phyloP scores from a whole-genome alignment of 2,329 filamentous ascomycete species.

The Penicillium sp. region DNA sequence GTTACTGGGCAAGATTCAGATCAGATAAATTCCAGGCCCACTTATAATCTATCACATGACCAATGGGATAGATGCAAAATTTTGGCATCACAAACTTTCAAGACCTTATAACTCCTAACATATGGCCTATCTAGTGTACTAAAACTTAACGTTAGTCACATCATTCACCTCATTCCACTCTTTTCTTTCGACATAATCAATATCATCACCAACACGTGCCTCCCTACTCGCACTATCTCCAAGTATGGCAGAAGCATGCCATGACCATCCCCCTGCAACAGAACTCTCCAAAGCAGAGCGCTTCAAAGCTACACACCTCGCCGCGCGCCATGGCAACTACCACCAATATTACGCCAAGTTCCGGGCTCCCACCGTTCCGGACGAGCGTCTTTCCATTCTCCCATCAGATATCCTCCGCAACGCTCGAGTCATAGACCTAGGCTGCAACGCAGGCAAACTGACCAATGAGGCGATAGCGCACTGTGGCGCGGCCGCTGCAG shows the following conservation, averaged over 20 bases:
- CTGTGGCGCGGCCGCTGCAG: slow-evolving; percentile 22
- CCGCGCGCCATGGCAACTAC: slow-evolving; percentile 28
- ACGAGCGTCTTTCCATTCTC: slow-evolving; percentile 28
- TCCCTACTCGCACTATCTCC: slow-evolving; percentile 8
- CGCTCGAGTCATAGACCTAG: slow-evolving; percentile 27
- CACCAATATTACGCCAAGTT: slow-evolving; percentile 30
- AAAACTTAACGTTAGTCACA: slow-evolving; percentile 3
- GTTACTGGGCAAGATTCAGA: neutral
- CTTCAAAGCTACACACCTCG: slow-evolving; percentile 29
- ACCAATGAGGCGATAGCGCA: slow-evolving; percentile 25
- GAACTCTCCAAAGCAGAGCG: slow-evolving; percentile 28
- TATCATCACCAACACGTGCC: slow-evolving; percentile 7
- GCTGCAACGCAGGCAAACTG: slow-evolving; percentile 29
- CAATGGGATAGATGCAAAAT: neutral
- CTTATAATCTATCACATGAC: neutral
- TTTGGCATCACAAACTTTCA: too few relatives aligned
- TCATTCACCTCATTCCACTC: slow-evolving; percentile 8
- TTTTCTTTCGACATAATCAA: slow-evolving; percentile 10
- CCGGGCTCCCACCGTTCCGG: slow-evolving; percentile 24
- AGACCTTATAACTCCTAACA: neutral
- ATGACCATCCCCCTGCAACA: slow-evolving; percentile 11
- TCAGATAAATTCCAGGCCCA: neutral
- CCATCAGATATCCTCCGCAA: slow-evolving; percentile 25
- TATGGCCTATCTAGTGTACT: slow-evolving; percentile 12
- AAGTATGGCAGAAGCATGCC: slow-evolving; percentile 23